A percentile compares a stretch with the other conserved stretches of the same genome.
Conservation (phyloP, 148 eudicot species). For the Rhododendron ovatum region DNA sequence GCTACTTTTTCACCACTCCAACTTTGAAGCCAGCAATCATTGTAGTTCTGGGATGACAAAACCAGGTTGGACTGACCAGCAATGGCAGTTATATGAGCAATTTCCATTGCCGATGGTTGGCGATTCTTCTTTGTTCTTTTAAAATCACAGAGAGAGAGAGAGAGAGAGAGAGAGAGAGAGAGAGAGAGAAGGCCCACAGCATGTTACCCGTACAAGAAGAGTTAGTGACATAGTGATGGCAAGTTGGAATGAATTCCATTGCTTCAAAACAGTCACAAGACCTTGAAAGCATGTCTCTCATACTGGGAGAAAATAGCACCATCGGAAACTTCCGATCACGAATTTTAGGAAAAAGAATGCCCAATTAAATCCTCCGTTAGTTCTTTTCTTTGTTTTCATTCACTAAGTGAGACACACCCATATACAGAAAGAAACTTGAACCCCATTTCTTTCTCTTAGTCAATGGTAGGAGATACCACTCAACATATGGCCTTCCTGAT, state of each 20-base stretch:
- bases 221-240: background rate
- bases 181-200: background rate
- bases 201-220: background rate
- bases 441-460: background rate
- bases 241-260: background rate
- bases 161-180: too few species aligned
- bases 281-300: background rate
- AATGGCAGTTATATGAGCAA: background rate
- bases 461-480: background rate
- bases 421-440: background rate
- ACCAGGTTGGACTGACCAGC: background rate
- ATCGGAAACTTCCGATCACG: background rate
- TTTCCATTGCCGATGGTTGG: background rate
- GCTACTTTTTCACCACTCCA: background rate
- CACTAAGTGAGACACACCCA: background rate
- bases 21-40: background rate
- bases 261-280: background rate
- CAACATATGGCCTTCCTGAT: background rate
- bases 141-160: too few species aligned
- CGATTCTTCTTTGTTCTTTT: background rate
- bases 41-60: background rate
- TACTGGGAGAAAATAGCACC: background rate
- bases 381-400: background rate
- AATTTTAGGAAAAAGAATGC: background rate
- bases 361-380: background rate